Evolutionary conservation across 1,139 yeast genomes (phyloP).

Genomic region (Petasospora fabianii): DNA sequence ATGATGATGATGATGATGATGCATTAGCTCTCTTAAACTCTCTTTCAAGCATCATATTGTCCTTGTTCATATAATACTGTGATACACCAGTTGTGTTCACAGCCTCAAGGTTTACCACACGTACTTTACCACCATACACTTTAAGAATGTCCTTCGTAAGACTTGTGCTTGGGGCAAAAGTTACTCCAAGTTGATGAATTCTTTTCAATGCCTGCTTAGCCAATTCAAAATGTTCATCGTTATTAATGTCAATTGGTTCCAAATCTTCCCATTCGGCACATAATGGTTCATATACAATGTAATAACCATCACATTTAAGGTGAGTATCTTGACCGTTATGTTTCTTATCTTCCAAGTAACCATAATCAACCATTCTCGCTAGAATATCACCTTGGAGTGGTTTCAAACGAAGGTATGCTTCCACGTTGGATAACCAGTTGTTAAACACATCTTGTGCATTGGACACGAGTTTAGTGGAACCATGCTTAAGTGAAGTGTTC

Average conservation of each 20-base stretch:
- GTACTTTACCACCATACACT: slow-evolving; percentile 17
- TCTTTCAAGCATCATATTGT: slow-evolving; percentile 14
- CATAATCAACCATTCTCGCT: slow-evolving; percentile 24
- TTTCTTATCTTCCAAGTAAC: slow-evolving; percentile 24
- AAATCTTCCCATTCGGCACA: slow-evolving; percentile 16
- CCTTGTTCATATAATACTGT: slow-evolving; percentile 12
- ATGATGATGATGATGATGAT: background rate
- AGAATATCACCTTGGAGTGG: slow-evolving; percentile 22
- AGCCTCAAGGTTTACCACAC: slow-evolving; percentile 24
- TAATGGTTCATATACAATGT: slow-evolving; percentile 24
- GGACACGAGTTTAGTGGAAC: slow-evolving; percentile 12
- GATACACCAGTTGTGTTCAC: slow-evolving; percentile 8
- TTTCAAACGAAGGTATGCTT: slow-evolving; percentile 18
- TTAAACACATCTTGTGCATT: slow-evolving; percentile 15
- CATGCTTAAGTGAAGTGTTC: slow-evolving; percentile 9
- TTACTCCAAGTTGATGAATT: slow-evolving; percentile 21
- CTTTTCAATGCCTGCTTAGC: slow-evolving; percentile 17
- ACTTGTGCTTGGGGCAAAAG: slow-evolving; percentile 19
- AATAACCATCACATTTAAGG: slow-evolving; percentile 27
- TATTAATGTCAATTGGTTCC: slow-evolving; percentile 13
- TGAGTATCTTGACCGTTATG: slow-evolving; percentile 18
- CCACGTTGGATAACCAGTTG: slow-evolving; percentile 23
- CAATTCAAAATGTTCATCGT: slow-evolving; percentile 15
- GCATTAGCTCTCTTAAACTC: slow-evolving; percentile 9
- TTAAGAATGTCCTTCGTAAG: slow-evolving; percentile 19